phyloP scores from a whole-genome alignment of 495 filamentous ascomycete genomes.

The Letharia columbiana region DNA sequence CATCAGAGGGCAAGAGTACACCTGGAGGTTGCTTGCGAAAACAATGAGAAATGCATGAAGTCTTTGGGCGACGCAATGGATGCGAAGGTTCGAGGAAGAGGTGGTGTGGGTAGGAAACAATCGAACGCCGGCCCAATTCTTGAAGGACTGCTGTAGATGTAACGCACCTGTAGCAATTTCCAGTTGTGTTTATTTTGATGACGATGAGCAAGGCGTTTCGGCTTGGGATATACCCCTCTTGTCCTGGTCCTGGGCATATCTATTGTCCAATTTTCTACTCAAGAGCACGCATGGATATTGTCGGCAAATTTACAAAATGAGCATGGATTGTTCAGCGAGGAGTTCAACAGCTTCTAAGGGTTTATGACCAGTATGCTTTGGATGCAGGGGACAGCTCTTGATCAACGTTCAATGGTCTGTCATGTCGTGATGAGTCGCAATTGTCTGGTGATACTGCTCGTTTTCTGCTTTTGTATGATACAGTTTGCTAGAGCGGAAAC shows the following conservation, averaged over 20 bases:
- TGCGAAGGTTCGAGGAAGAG: constrained; percentile 18
- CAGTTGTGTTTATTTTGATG: constrained; percentile 4
- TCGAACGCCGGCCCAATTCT: constrained; percentile 4
- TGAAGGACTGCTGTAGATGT: constrained; percentile 4
- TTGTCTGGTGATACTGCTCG: background rate
- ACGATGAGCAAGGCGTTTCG: constrained; percentile 20
- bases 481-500: background rate
- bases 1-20: constrained; percentile 53
- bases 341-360: background rate
- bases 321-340: background rate
- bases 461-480: constrained; percentile 1
- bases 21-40: constrained; percentile 57
- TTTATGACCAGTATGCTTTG: background rate
- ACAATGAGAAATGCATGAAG: constrained; percentile 52
- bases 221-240: constrained; percentile 16
- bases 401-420: background rate
- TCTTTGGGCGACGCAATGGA: constrained; percentile 51
- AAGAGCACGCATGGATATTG: background rate
- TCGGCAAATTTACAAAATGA: background rate
- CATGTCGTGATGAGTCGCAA: background rate
- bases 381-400: background rate
- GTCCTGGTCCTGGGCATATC: constrained; percentile 3
- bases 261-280: constrained; percentile 13
- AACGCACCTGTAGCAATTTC: background rate
- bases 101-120: constrained; percentile 9